Evolutionary conservation across 352 stramenopile species (phyloP).

Genomic region (Pythium sp.): DNA sequence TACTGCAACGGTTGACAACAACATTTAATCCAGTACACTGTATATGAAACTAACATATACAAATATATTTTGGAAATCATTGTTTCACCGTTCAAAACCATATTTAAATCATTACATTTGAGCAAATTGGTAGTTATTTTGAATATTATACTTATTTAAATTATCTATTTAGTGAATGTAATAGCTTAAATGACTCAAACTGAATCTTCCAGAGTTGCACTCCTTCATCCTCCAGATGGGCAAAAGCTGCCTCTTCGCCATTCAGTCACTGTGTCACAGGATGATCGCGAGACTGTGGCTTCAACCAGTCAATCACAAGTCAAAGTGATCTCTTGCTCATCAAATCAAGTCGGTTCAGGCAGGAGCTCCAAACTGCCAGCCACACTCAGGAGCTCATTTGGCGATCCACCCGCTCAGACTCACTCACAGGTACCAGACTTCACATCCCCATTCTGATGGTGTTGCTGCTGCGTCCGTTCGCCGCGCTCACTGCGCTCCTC

Average conservation of each 20-base stretch:
- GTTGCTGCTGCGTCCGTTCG: neutral
- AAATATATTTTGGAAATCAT: neutral
- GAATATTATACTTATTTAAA: neutral
- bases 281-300: neutral
- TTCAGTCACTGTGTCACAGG: neutral
- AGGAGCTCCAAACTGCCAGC: neutral
- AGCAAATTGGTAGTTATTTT: neutral
- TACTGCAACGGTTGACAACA: neutral
- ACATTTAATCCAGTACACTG: neutral
- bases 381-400: neutral
- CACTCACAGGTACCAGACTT: neutral
- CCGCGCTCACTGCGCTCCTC: neutral
- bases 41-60: neutral
- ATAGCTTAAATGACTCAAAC: neutral
- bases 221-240: neutral
- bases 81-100: neutral
- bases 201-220: neutral
- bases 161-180: neutral
- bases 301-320: neutral
- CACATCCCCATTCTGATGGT: neutral
- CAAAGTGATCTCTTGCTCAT: neutral
- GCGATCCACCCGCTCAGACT: neutral
- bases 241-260: neutral
- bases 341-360: neutral
- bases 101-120: neutral